Percentiles rank a stretch among this genome's conserved stretches.
phyloP scores from a whole-genome alignment of 148 eudicot genomes.

The Spergularia marina region DNA sequence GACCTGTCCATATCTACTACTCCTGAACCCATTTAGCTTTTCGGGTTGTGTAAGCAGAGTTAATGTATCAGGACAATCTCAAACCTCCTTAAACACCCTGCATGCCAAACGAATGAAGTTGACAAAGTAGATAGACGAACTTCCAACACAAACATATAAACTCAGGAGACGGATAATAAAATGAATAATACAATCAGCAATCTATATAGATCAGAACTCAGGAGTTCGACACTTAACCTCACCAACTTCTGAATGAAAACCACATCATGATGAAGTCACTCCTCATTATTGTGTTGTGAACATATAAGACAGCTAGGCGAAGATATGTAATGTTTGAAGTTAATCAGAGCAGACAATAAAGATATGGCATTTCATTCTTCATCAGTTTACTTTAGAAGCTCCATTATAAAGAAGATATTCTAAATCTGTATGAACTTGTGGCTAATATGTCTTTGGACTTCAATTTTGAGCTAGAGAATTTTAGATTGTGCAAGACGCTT shows the following conservation, averaged over 20 bases:
- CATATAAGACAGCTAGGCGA: background rate
- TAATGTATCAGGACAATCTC: background rate
- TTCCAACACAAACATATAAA: background rate
- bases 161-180: background rate
- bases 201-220: background rate
- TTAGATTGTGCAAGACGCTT: background rate
- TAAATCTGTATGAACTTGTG: background rate
- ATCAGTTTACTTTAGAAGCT: background rate
- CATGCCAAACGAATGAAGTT: background rate
- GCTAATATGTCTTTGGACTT: background rate
- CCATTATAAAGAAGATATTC: background rate
- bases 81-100: background rate
- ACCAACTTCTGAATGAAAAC: background rate
- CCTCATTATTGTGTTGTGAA: background rate
- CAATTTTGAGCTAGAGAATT: background rate
- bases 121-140: background rate
- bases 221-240: background rate
- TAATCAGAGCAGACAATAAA: background rate
- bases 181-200: background rate
- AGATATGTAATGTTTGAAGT: background rate
- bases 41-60: background rate
- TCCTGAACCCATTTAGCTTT: conserved; percentile 5
- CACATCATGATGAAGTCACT: background rate
- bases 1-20: background rate
- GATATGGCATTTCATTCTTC: background rate